These are phyloP conservation scores for Coniochaeta sp. DNA, from an alignment of 2,329 filamentous ascomycete genomes.

Conservation along the genomic window DNA sequence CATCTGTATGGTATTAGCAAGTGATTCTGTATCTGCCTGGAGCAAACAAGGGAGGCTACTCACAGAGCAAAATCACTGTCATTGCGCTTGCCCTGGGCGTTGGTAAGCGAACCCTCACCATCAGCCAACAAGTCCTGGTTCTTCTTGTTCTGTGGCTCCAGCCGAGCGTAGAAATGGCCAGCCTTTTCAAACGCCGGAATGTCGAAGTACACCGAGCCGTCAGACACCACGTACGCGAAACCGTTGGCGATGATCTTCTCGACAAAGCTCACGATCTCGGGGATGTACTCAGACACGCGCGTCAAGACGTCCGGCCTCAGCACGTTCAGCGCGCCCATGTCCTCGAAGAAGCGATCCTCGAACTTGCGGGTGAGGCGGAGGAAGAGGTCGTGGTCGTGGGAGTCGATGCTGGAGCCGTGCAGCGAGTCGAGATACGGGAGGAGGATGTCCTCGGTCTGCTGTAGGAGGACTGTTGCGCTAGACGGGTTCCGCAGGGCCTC, in stretches of 20 bases:
- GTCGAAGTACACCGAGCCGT: constrained; percentile 92
- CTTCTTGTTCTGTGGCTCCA: constrained; percentile 79
- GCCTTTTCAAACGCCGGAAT: constrained; percentile 77
- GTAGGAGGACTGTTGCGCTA: constrained; percentile 33
- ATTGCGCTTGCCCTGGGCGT: constrained; percentile 53
- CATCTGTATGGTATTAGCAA: constrained; percentile 4
- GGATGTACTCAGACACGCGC: constrained; percentile 86
- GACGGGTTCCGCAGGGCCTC: constrained; percentile 33
- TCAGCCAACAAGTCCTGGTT: constrained; percentile 80
- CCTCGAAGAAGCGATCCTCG: constrained; percentile 80
- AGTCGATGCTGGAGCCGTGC: constrained; percentile 56
- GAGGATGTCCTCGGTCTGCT: constrained; percentile 58
- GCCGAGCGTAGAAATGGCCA: constrained; percentile 76
- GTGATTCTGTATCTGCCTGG: no score
- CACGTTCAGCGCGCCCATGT: constrained; percentile 83
- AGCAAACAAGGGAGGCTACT: background rate
- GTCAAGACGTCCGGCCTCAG: constrained; percentile 75
- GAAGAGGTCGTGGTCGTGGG: constrained; percentile 65
- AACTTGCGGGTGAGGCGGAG: constrained; percentile 79
- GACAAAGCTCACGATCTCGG: constrained; percentile 80
- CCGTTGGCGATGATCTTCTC: constrained; percentile 76
- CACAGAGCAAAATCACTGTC: constrained; percentile 80
- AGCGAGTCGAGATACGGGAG: constrained; percentile 74
- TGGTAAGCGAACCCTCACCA: constrained; percentile 76
- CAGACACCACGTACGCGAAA: constrained; percentile 67